Base-by-base conservation (phyloP, 2,329 filamentous ascomycete species). In the Leptosphaerulina australis region DNA sequence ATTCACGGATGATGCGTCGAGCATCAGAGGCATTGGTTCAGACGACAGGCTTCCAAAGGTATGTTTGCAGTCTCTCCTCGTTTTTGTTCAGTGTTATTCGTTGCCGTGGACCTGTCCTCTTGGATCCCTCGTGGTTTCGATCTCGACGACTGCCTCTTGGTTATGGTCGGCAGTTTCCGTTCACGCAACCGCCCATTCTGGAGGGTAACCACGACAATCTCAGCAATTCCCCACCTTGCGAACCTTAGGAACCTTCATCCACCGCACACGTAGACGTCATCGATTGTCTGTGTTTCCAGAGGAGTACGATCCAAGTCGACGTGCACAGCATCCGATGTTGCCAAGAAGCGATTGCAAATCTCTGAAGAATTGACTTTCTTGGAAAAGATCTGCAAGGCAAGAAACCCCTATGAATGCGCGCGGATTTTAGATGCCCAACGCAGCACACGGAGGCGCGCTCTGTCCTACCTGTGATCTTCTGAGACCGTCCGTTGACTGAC, bases 11-110 rank as follows among this genome's bases (percentile, higher is more conserved):
- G 54, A 62, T 66, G 56, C 68, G 69, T 53, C 65, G 67, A 52
- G 63, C 64, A 39, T 71, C 69, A 14, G 67, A 70, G 31, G 66
- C 66, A 9, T 60, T 70, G 12, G 61, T 66, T 43, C 62, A 64
- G 31, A 63, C 63, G 15, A 49, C 57, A 18, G 54, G 56, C 21
- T 67, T 66, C 35, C 64, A 68, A 31, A 67, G 63, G 68, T 70
- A 63, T 53, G 67, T 55, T 36, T 15, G 28, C 28, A 11, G 5
- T 12, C 15, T 33, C 22, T 41, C 24, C 10, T 30, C n/a, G 10
- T 14, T 25, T 17, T 12, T 43, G 15, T 17, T 20, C 14, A 10
- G 9, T 21, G 18, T 12, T 25, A 8, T 36, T 18, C 10, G n/a
- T 21, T 28, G 21, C 30, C 14, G 20, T 24, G 39, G 29, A 17